These are phyloP conservation scores for Verticillium albo-atrum DNA, from an alignment of 2,329 filamentous ascomycete species.

Conservation along the genomic window DNA sequence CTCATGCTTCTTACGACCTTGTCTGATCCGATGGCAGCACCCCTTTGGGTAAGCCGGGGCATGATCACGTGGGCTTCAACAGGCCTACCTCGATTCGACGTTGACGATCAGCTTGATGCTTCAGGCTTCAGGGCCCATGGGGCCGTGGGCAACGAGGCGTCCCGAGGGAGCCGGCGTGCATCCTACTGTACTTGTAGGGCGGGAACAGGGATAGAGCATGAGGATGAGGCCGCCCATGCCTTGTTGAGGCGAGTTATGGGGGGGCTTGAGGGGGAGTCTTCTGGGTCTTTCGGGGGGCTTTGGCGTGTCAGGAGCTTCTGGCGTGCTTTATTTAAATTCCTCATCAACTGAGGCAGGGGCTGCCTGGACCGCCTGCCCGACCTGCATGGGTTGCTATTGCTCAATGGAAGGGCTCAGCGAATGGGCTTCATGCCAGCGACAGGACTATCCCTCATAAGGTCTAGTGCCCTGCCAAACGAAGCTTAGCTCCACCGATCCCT, in stretches of 20 bases:
- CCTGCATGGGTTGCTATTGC: neutral
- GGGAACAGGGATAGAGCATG: neutral
- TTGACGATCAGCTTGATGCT: neutral
- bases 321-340: neutral
- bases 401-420: neutral
- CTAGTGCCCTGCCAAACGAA: neutral
- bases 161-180: neutral
- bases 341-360: neutral
- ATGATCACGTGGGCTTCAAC: neutral
- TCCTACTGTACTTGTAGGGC: too few species aligned
- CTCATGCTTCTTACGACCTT: neutral
- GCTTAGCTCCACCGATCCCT: neutral
- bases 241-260: neutral
- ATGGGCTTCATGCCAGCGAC: neutral
- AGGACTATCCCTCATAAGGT: neutral
- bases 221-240: too few species aligned
- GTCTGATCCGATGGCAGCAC: neutral
- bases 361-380: neutral
- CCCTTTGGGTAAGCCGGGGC: neutral
- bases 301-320: neutral
- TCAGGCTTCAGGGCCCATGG: neutral
- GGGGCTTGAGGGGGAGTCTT: too few species aligned
- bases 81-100: neutral
- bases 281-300: neutral
- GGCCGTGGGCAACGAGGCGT: neutral